phyloP scores from a whole-genome alignment of 2,329 filamentous ascomycete genomes.

The Fusarium papillatum region DNA sequence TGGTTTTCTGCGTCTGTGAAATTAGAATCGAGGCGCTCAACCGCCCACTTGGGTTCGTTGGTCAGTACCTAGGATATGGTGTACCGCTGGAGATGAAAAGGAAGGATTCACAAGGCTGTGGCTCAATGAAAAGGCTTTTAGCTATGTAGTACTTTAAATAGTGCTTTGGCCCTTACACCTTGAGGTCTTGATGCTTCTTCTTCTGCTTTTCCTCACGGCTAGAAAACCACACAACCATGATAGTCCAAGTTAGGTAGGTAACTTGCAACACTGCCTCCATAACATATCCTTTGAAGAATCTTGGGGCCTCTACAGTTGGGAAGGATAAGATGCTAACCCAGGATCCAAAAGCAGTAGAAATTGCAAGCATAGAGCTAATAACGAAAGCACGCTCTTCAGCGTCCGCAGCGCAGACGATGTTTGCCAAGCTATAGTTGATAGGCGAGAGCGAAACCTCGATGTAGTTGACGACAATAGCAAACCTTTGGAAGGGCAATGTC shows the following conservation, averaged over 20 bases:
- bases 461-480: background rate
- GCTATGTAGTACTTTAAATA: background rate
- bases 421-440: conserved; percentile 10
- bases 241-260: conserved; percentile 20
- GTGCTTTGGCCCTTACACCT: background rate
- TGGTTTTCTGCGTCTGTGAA: too few relatives aligned
- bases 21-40: too few relatives aligned
- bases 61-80: too few relatives aligned
- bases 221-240: conserved; percentile 13
- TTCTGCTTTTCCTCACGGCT: conserved; percentile 3
- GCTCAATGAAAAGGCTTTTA: background rate
- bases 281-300: conserved; percentile 45
- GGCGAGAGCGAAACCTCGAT: conserved; percentile 8
- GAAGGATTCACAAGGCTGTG: background rate
- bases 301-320: conserved; percentile 47
- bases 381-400: conserved; percentile 9
- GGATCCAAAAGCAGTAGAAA: conserved; percentile 53
- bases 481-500: background rate
- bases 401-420: conserved; percentile 2
- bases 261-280: conserved; percentile 26
- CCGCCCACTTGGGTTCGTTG: too few relatives aligned
- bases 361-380: conserved; percentile 52
- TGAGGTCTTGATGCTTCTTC: background rate
- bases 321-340: conserved; percentile 51
- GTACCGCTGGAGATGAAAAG: too few relatives aligned